Conservation (phyloP, 805 yeast genomes). For the Nakazawaea molendinolei region DNA sequence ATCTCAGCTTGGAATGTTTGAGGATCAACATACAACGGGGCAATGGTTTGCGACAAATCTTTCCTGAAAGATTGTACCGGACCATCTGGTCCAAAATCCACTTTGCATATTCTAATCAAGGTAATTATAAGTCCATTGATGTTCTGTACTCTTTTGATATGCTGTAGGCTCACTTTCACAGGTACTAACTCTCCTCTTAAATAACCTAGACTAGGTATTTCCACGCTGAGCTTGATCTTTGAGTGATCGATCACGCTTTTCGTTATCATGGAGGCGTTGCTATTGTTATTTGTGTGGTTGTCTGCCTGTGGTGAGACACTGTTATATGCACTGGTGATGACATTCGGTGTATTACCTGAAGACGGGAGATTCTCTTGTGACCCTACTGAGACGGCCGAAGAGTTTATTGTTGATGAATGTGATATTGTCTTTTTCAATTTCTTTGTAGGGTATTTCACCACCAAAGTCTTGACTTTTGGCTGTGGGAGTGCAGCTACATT, state of each 20-base stretch:
- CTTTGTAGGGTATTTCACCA: constrained; percentile 48
- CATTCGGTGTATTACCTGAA: no score
- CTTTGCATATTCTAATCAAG: constrained; percentile 70
- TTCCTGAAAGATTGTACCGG: constrained; percentile 71
- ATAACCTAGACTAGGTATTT: constrained; percentile 58
- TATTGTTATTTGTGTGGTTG: no score
- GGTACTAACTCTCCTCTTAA: constrained; percentile 77
- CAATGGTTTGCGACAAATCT: constrained; percentile 70
- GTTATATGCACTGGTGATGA: no score
- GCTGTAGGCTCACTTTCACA: constrained; percentile 57
- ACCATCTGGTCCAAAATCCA: constrained; percentile 51
- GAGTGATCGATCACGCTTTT: no score
- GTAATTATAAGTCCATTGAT: constrained; percentile 74
- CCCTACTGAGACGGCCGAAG: not conserved
- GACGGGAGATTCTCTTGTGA: constrained; percentile 5
- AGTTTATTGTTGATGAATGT: constrained; percentile 30
- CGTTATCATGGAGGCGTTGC: no score
- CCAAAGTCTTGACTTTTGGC: constrained; percentile 60
- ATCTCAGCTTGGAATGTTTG: constrained; percentile 47
- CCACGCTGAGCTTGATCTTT: constrained; percentile 35
- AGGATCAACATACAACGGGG: constrained; percentile 78
- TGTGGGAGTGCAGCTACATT: constrained; percentile 63
- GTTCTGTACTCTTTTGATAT: constrained; percentile 63
- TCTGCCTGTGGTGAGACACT: no score
- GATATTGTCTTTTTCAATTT: constrained; percentile 31